Conservation (phyloP, 306 rosid species). For the Pterocarpus santalinus region DNA sequence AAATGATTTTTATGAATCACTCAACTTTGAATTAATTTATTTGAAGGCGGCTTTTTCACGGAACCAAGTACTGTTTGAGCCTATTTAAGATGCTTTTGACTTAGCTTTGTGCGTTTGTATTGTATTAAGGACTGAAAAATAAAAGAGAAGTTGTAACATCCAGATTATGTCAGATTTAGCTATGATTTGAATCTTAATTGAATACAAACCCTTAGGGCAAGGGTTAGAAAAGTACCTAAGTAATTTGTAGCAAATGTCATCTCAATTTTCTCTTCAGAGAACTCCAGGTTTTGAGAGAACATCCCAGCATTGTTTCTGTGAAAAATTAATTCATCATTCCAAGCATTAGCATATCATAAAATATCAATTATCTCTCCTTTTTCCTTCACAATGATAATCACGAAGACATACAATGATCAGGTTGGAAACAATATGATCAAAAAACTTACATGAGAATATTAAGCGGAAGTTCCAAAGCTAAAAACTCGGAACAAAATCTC, state of each 20-base stretch:
- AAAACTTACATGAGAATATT: slow-evolving; percentile 83
- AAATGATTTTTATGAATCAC: background rate
- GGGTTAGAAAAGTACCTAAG: slow-evolving; percentile 64
- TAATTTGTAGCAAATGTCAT: slow-evolving; percentile 96
- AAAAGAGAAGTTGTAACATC: background rate
- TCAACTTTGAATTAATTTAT: background rate
- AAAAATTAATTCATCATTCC: slow-evolving; percentile 34
- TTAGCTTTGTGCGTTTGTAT: background rate
- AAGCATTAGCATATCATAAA: slow-evolving; percentile 18
- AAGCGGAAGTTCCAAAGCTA: slow-evolving; percentile 80
- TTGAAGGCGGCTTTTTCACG: background rate
- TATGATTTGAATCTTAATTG: background rate
- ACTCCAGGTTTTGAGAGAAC: slow-evolving; percentile 80
- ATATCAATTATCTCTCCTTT: background rate
- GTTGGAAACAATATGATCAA: background rate
- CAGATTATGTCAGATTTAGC: background rate
- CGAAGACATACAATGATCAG: no score
- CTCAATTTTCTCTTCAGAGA: slow-evolving; percentile 91
- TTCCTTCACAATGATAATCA: background rate
- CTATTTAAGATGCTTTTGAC: background rate
- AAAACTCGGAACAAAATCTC: slow-evolving; percentile 77
- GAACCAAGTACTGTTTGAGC: background rate
- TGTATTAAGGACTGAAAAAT: background rate
- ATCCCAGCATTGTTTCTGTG: slow-evolving; percentile 94
- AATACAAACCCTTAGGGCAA: background rate